Evolutionary conservation across 768 basidiomycete genomes (phyloP).

Genomic region (Tylopilus vinaceipallidus): DNA sequence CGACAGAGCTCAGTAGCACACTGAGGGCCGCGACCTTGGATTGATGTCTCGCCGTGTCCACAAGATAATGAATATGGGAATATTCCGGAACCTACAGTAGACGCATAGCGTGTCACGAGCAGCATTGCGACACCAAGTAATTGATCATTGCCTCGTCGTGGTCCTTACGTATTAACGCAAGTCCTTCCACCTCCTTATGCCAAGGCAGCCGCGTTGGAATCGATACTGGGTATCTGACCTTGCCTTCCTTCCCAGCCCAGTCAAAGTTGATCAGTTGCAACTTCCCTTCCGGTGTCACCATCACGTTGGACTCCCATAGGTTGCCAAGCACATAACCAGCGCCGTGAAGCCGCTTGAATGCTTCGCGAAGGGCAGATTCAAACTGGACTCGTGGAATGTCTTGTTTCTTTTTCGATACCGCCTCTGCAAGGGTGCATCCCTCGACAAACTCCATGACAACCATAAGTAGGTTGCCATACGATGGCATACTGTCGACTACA

Average conservation of each 20-base stretch:
- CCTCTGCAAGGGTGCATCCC: neutral
- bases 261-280: constrained; percentile 7
- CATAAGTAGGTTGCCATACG: constrained; percentile 27
- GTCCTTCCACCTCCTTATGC: no score
- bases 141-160: no score
- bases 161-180: no score
- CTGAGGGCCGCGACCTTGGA: no score
- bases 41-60: no score
- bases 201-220: no score
- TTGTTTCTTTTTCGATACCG: neutral
- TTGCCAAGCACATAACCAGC: constrained; percentile 38
- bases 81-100: no score
- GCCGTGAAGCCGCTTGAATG: constrained; percentile 28
- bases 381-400: constrained; percentile 13
- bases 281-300: constrained; percentile 18
- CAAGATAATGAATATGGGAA: no score
- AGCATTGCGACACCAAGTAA: no score
- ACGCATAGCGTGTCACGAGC: no score
- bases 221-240: neutral
- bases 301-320: constrained; percentile 34
- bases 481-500: constrained; percentile 1
- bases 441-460: constrained; percentile 40
- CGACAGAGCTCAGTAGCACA: no score
- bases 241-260: constrained; percentile 4
- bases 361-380: constrained; percentile 18